Base-by-base conservation (phyloP, 2,329 filamentous ascomycete species). In the Talaromyces marneffei region DNA sequence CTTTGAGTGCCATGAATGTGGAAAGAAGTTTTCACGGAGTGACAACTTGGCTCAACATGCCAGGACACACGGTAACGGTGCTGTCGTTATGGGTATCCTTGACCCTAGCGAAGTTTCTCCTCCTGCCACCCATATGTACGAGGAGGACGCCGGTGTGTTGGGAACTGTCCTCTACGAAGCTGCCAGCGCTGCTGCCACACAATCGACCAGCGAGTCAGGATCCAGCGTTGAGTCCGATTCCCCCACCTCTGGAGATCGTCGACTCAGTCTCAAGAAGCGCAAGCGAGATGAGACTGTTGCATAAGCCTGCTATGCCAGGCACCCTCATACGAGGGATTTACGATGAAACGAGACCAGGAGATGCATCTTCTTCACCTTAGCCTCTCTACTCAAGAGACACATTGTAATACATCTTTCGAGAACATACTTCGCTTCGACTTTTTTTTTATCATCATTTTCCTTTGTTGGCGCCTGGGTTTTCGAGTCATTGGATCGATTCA, bases 1-100 rank as follows among this genome's bases (percentile, higher is more conserved):
- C 4, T 99, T 97, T 71, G 91, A 96, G 80, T 99, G 94, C 83
- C 85, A 87, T 67, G 93, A 99, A 80, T 99, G 94, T 72, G 93
- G 94, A 70, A 99, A 99, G 88, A 97, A 96, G 82, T 99, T 97
- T 80, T 97, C 93, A 20, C 89, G 94, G 70, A 96, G 91, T 69
- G 94, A 99, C 79, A 99, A 99, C 82, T 85, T 99, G 16, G 90
- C 92, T 25, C 94, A 99, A 79, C 94, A 99, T 75, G 88, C 94
- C 66, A 87, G 94, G 65, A 99, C 94, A 4, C 94, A 99, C 72
- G 92, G 92, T 61, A 89, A 87, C 62, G 91, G 92, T 64, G 90
- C 92, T 64, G 90, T 97, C 66, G 87, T 95, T 71, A 93, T 97
- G 88, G 90, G 91, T 70, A 84, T 97, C 55, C 82, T 95, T 55